These are phyloP conservation scores for Teunomyces cretensis DNA, from an alignment of 805 yeast genomes.

Conservation along the genomic window DNA sequence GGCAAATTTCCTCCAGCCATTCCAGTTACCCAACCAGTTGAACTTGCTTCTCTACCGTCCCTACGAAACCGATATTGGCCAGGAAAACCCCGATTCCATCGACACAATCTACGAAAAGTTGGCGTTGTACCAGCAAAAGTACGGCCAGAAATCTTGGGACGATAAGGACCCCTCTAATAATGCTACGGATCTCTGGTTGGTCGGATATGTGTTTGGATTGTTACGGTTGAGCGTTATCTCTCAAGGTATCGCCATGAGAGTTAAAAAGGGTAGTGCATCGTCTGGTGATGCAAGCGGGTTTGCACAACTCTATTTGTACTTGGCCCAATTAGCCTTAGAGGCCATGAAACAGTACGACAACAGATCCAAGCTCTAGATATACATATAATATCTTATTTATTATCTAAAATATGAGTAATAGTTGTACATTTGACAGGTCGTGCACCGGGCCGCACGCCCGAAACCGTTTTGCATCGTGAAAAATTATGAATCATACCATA, in stretches of 20 bases:
- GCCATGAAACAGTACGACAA: conserved; percentile 8
- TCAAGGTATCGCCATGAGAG: conserved; percentile 62
- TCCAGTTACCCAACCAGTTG: conserved; percentile 40
- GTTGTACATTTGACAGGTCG: neutral
- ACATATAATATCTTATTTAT: too few species aligned
- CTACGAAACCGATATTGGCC: conserved; percentile 29
- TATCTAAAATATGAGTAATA: neutral
- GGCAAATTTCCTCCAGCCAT: conserved; percentile 58
- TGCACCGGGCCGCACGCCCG: neutral
- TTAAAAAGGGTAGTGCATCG: conserved; percentile 51
- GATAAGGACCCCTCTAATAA: conserved; percentile 37
- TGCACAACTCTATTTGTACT: conserved; percentile 33
- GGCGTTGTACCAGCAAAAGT: conserved; percentile 20
- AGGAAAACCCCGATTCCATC: conserved; percentile 27
- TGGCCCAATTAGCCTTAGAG: conserved; percentile 31
- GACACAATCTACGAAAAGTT: conserved; percentile 23
- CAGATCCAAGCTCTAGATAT: neutral
- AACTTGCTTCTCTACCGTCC: conserved; percentile 31
- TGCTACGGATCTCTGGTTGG: conserved; percentile 46
- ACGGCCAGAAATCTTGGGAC: conserved; percentile 30
- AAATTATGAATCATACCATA: conserved; percentile 3
- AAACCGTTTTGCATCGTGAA: conserved; percentile 2
- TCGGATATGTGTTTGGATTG: conserved; percentile 57
- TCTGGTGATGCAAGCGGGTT: conserved; percentile 48
- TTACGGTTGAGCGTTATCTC: conserved; percentile 55